Evolutionary conservation across 352 stramenopile species (phyloP).

Genomic region (Nothophytophthora sp.): DNA sequence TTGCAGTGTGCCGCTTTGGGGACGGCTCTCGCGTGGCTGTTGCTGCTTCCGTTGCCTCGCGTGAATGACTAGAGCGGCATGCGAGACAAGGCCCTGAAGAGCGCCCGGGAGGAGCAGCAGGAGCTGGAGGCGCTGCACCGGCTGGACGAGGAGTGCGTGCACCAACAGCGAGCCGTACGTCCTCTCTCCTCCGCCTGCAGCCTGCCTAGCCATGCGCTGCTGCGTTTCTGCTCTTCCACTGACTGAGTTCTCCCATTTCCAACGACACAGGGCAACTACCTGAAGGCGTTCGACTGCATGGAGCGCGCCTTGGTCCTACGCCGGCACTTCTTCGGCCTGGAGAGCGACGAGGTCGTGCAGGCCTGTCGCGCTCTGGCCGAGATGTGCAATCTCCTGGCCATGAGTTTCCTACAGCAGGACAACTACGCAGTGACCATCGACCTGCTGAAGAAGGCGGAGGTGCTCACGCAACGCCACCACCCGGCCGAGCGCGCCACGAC

Average conservation of each 20-base stretch:
- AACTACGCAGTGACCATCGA: constrained; percentile 92
- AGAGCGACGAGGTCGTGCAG: constrained; percentile 82
- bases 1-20: too few species aligned
- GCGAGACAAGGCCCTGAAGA: constrained; percentile 30
- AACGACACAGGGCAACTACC: constrained; percentile 80
- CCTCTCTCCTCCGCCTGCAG: not conserved
- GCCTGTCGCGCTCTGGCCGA: constrained; percentile 90
- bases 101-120: constrained; percentile 56
- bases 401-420: constrained; percentile 94
- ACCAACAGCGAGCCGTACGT: constrained; percentile 78
- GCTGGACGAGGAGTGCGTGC: constrained; percentile 90
- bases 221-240: not conserved
- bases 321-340: constrained; percentile 92
- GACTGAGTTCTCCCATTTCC: not conserved
- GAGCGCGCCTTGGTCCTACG: constrained; percentile 90
- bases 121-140: constrained; percentile 90
- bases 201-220: not conserved
- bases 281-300: constrained; percentile 93
- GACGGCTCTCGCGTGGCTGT: too few species aligned
- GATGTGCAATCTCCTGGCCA: constrained; percentile 94
- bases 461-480: constrained; percentile 85
- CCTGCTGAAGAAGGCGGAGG: constrained; percentile 93
- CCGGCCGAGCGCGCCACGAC: constrained; percentile 84
- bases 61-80: constrained; percentile 5
- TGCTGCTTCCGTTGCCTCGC: not conserved